Conservation (phyloP, 2,329 filamentous ascomycete genomes). For the Cladosporium oxysporum region DNA sequence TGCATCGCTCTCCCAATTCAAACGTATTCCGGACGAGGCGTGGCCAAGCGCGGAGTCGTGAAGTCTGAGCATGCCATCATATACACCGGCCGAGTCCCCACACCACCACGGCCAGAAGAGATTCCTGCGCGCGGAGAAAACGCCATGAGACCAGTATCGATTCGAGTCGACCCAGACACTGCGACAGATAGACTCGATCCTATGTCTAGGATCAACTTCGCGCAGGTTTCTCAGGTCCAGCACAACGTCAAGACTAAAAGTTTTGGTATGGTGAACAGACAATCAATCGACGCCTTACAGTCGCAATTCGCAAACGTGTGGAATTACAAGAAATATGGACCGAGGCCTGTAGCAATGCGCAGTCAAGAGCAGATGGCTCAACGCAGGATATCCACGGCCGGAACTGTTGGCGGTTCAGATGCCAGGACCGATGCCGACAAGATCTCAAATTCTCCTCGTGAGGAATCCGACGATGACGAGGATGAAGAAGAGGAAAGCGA, state of each 20-base stretch:
- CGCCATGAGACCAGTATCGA: conserved; percentile 24
- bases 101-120: background rate
- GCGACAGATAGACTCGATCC: conserved; percentile 7
- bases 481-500: no score
- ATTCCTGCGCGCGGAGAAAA: conserved; percentile 20
- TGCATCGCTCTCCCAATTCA: conserved; percentile 29
- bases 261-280: background rate
- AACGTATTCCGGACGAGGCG: conserved; percentile 30
- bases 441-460: no score
- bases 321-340: background rate
- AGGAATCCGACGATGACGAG: no score
- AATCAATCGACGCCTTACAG: background rate
- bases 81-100: background rate
- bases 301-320: background rate
- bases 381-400: no score
- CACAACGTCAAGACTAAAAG: conserved; percentile 23
- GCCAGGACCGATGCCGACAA: no score
- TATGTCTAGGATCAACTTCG: conserved; percentile 25
- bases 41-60: conserved; percentile 19
- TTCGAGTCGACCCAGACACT: conserved; percentile 25
- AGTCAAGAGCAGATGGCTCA: no score
- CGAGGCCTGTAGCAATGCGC: no score
- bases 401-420: no score
- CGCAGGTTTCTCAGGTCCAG: conserved; percentile 27
- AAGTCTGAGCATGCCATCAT: conserved; percentile 33